phyloP scores from a whole-genome alignment of 805 yeast genomes.

The Nakazawaea anatomiae region DNA sequence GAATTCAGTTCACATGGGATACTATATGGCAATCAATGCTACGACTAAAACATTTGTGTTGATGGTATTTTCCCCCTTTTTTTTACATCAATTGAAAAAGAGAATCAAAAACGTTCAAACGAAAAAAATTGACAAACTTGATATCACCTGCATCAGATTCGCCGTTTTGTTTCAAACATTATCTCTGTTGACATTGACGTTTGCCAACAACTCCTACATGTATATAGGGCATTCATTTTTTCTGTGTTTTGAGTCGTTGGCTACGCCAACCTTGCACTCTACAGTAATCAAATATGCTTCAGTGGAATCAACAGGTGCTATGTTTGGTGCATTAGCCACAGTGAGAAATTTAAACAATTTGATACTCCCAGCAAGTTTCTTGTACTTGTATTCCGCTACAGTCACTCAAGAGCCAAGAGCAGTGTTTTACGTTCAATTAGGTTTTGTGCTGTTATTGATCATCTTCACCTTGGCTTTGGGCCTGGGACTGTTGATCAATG shows the following conservation, averaged over 20 bases:
- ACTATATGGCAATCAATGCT: slow-evolving; percentile 47
- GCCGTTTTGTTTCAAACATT: slow-evolving; percentile 15
- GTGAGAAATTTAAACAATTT: slow-evolving; percentile 46
- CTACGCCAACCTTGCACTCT: slow-evolving; percentile 56
- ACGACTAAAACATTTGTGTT: slow-evolving; percentile 42
- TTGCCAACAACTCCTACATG: slow-evolving; percentile 3
- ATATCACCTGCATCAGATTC: slow-evolving; percentile 30
- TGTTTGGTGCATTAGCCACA: slow-evolving; percentile 66
- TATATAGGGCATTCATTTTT: slow-evolving; percentile 6
- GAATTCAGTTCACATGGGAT: slow-evolving; percentile 49
- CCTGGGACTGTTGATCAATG: not conserved
- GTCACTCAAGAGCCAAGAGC: slow-evolving; percentile 31
- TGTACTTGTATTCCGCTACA: slow-evolving; percentile 43
- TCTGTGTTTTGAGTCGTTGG: slow-evolving; percentile 35
- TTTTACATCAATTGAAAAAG: slow-evolving; percentile 30
- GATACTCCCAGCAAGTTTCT: slow-evolving; percentile 41
- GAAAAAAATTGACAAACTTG: slow-evolving; percentile 47
- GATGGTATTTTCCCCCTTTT: slow-evolving; percentile 45
- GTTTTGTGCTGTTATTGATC: slow-evolving; percentile 1
- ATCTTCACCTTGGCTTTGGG: slow-evolving; percentile 1
- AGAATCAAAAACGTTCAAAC: slow-evolving; percentile 26
- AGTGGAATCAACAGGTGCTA: slow-evolving; percentile 58
- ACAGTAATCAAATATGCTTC: slow-evolving; percentile 57
- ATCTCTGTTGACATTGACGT: slow-evolving; percentile 4
- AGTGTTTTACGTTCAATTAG: slow-evolving; percentile 22